phyloP scores from a whole-genome alignment of 108 stramenopile species.

The Aurantiochytrium sp. region DNA sequence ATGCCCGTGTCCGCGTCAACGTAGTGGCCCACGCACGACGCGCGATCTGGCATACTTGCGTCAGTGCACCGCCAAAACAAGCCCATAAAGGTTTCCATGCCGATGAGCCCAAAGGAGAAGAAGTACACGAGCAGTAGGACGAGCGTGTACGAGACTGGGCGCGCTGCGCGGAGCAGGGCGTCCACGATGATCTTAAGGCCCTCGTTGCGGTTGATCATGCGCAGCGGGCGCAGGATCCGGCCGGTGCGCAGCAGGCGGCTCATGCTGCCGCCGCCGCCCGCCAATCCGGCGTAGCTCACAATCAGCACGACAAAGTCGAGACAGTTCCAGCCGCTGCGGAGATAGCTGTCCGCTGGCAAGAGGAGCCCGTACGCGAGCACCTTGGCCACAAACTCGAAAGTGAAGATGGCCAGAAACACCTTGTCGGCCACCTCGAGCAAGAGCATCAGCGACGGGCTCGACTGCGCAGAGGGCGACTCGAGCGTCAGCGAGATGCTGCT shows the following conservation, averaged over 20 bases:
- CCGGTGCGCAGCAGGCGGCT: conserved; percentile 17
- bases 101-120: conserved; percentile 30
- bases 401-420: conserved; percentile 21
- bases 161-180: conserved; percentile 12
- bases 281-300: not conserved
- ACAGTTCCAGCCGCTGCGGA: conserved; percentile 1
- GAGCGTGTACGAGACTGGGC: not conserved
- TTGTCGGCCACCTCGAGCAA: not conserved
- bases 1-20: not conserved
- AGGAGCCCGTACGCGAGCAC: conserved; percentile 14
- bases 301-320: conserved; percentile 36
- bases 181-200: conserved; percentile 22
- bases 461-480: not conserved
- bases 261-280: not conserved
- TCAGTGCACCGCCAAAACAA: not conserved
- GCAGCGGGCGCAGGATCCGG: conserved; percentile 28
- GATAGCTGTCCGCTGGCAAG: not conserved
- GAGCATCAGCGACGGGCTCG: not conserved
- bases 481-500: not conserved
- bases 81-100: conserved; percentile 34
- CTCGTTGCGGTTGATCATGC: conserved; percentile 27
- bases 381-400: conserved; percentile 29
- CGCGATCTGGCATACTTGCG: not conserved
- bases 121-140: conserved; percentile 29
- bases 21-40: not conserved